Conservation (phyloP, 306 rosid species). For the Fagus crenata region DNA sequence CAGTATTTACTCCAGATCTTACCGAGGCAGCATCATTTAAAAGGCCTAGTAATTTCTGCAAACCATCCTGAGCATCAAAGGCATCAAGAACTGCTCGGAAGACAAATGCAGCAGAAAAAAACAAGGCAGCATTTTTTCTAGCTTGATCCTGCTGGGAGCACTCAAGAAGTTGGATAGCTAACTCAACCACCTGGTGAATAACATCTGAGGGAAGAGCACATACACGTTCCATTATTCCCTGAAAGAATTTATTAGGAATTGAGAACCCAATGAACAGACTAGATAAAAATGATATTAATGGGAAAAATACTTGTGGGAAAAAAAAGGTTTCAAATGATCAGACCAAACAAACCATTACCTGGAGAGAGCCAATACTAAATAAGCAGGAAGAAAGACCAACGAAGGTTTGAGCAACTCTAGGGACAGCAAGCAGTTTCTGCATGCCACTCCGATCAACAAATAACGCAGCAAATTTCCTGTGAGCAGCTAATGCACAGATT, state of each 20-base stretch:
- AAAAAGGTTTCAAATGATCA: constrained; percentile 1
- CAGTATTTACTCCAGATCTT: constrained; percentile 88
- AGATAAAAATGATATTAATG: not conserved
- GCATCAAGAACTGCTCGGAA: constrained; percentile 97
- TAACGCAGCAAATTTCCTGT: constrained; percentile 88
- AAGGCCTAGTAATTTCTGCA: constrained; percentile 74
- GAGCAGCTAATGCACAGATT: constrained; percentile 95
- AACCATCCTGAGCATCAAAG: constrained; percentile 88
- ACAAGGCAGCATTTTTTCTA: constrained; percentile 87
- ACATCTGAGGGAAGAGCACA: constrained; percentile 93
- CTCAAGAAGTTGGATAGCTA: constrained; percentile 88
- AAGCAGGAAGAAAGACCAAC: constrained; percentile 92
- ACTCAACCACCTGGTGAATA: constrained; percentile 74
- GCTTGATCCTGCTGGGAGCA: constrained; percentile 94
- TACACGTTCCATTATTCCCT: constrained; percentile 97
- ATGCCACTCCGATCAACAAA: constrained; percentile 98
- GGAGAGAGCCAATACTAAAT: constrained; percentile 90
- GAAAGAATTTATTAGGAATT: constrained; percentile 24
- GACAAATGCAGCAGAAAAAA: constrained; percentile 90
- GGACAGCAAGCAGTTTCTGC: constrained; percentile 90
- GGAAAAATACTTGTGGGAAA: not conserved
- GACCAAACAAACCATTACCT: constrained; percentile 47
- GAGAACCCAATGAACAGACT: not conserved
- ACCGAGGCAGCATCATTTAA: constrained; percentile 85
- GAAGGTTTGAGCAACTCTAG: constrained; percentile 77